Conservation (phyloP, 768 basidiomycete species). For the Mrakia blollopis region DNA sequence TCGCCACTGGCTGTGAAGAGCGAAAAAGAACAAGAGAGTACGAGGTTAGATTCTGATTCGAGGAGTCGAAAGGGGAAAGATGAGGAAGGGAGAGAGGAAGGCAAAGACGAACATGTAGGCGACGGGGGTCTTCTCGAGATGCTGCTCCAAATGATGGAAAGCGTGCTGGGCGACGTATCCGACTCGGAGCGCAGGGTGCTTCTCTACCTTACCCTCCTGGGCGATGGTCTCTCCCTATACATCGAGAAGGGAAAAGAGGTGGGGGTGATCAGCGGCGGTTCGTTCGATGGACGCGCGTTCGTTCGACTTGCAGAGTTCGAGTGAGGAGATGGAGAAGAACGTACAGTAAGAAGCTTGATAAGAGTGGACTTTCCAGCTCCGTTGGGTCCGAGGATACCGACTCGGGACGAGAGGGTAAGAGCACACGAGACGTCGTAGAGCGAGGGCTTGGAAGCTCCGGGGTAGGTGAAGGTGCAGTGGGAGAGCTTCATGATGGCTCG, state of each 20-base stretch:
- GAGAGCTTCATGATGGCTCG: conserved; percentile 90
- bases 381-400: conserved; percentile 86
- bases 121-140: conserved; percentile 92
- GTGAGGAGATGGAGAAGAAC: conserved; percentile 5
- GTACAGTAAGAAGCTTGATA: conserved; percentile 76
- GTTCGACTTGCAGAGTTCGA: no score
- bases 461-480: conserved; percentile 90
- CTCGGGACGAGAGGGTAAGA: conserved; percentile 87
- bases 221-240: conserved; percentile 79
- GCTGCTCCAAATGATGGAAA: conserved; percentile 88
- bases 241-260: background rate
- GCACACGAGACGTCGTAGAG: conserved; percentile 84
- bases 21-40: background rate
- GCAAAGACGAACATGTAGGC: conserved; percentile 62
- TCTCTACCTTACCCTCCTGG: conserved; percentile 86
- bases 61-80: background rate
- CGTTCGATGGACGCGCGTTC: background rate
- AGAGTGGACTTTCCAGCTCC: conserved; percentile 95
- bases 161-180: conserved; percentile 98
- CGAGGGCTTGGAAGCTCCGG: conserved; percentile 72
- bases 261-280: background rate
- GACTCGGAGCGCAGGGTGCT: conserved; percentile 87
- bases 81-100: background rate
- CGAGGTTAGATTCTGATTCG: background rate
- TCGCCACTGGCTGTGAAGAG: conserved; percentile 67